phyloP scores from a whole-genome alignment of 371 early-diverging fungal species.

The Syncephalastrum contaminatum region DNA sequence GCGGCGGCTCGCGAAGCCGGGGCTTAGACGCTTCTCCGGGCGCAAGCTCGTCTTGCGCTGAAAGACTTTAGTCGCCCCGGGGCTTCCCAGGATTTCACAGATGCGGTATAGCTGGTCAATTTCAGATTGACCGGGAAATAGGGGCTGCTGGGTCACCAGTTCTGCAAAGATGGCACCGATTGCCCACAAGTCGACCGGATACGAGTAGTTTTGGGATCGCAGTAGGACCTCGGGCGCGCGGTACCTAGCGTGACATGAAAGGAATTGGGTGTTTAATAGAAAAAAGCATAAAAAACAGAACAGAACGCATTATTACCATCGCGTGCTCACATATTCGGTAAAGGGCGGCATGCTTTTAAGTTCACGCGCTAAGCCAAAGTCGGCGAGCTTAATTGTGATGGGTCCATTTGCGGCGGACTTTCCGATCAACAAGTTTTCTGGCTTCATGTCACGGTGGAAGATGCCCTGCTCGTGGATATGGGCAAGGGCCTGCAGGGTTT shows the following conservation, averaged over 20 bases:
- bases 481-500: slow-evolving; percentile 80
- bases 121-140: slow-evolving; percentile 94
- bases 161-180: slow-evolving; percentile 93
- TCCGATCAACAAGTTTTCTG: slow-evolving; percentile 74
- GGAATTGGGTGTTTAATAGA: slow-evolving; percentile 1
- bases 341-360: slow-evolving; percentile 78
- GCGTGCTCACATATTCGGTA: slow-evolving; percentile 93
- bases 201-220: slow-evolving; percentile 80
- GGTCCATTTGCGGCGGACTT: slow-evolving; percentile 10
- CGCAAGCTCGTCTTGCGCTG: slow-evolving; percentile 13
- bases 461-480: slow-evolving; percentile 88
- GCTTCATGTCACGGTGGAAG: slow-evolving; percentile 96
- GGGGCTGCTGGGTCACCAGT: slow-evolving; percentile 75
- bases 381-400: slow-evolving; percentile 82
- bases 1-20: slow-evolving; percentile 15
- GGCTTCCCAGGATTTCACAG: slow-evolving; percentile 59
- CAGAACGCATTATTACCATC: slow-evolving; percentile 66
- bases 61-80: slow-evolving; percentile 22
- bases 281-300: background rate
- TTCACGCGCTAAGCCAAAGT: slow-evolving; percentile 92
- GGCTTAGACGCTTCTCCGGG: slow-evolving; percentile 16
- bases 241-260: slow-evolving; percentile 64
- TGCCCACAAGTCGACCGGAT: slow-evolving; percentile 98
- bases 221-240: slow-evolving; percentile 97
- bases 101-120: slow-evolving; percentile 85